Percentiles rank a stretch among this genome's conserved stretches.
Conservation (phyloP, 192 early-diverging fungal species). For the Backusella morwellensis region DNA sequence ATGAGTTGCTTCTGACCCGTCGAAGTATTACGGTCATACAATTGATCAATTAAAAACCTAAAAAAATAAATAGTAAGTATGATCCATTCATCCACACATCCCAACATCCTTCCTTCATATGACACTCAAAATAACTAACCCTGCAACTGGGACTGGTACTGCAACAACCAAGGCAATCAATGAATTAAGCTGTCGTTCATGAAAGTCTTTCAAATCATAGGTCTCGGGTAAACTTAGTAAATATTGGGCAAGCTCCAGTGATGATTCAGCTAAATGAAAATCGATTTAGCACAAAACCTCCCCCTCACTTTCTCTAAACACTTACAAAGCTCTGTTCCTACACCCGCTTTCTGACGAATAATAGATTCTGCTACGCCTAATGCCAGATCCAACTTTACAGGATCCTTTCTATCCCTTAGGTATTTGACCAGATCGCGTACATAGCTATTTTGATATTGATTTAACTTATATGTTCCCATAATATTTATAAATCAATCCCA, state of each 20-base stretch:
- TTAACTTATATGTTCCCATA: not conserved
- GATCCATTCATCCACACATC: not conserved
- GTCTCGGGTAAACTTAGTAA: conserved; percentile 15
- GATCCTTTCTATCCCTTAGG: conserved; percentile 20
- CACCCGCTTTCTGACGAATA: conserved; percentile 26
- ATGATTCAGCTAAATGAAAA: conserved; percentile 3
- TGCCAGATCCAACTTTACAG: conserved; percentile 29
- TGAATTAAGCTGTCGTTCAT: conserved; percentile 11
- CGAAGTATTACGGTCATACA: conserved; percentile 30
- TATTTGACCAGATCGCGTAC: not conserved
- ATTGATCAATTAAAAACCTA: conserved; percentile 29
- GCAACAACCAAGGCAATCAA: conserved; percentile 21
- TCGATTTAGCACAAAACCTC: not conserved
- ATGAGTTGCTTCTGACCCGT: conserved; percentile 20
- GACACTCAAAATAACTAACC: not conserved
- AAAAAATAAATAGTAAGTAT: not conserved
- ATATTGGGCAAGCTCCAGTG: not conserved
- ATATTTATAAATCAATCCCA: not conserved
- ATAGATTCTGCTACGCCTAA: conserved; percentile 22
- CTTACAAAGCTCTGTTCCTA: conserved; percentile 28
- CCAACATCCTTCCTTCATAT: not conserved
- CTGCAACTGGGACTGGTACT: conserved; percentile 6
- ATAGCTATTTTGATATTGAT: not conserved
- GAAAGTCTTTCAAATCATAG: conserved; percentile 14
- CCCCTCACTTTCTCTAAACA: not conserved